Evolutionary conservation across 176 grass and related monocot species (phyloP), one percentile per base, ranked within the genome.

Genomic region (Paspalum notatum): DNA sequence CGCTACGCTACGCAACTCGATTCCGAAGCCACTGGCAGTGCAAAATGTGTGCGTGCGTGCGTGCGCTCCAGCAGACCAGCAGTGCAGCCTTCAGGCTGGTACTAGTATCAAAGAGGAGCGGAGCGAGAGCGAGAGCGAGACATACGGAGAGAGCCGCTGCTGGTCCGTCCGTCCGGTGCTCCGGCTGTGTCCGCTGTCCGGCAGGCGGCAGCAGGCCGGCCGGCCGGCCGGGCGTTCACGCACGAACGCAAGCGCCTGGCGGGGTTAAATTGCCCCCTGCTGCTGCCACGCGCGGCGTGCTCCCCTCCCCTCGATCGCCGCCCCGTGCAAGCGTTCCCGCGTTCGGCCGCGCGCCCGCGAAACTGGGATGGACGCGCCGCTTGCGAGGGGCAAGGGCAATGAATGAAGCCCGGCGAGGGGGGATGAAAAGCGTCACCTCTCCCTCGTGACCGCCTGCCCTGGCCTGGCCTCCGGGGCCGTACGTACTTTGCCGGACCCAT

Each of bases 381-480:
- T n/a, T n/a, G 32, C 32, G 2, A 32, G 32, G 32, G 45, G 45
- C 45, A 10, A 10, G 45, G 45, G 60, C 85, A 82, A 77, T 88
- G 86, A 88, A 88, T 83, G 86, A 70, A 79, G 66, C 77, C 16
- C 2, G 5, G 15, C 72, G 0, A 0, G 15, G 16, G 70, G 20
- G 62, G 12, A 25, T 84, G 61, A 80, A 80, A 70, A 51, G 82
- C 76, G 63, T 85, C 82, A 89, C 55, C 70, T 80, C 76, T 48
- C 75, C 69, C 87, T 80, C 82, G 87, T 89, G 87, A 89, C 69
- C 52, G 75, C 61, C 43, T 32, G 32, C 32, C 32, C 32, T 32
- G 32, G 32, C 32, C 32, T 32, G 32, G 32, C 32, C 32, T 32
- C 32, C 32, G 32, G 32, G 32, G 32, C 32, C 10, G 71, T 50